Percentiles rank a stretch among this genome's conserved stretches.
Conservation (phyloP, 257 asterid genomes). For the Cinchona pubescens region DNA sequence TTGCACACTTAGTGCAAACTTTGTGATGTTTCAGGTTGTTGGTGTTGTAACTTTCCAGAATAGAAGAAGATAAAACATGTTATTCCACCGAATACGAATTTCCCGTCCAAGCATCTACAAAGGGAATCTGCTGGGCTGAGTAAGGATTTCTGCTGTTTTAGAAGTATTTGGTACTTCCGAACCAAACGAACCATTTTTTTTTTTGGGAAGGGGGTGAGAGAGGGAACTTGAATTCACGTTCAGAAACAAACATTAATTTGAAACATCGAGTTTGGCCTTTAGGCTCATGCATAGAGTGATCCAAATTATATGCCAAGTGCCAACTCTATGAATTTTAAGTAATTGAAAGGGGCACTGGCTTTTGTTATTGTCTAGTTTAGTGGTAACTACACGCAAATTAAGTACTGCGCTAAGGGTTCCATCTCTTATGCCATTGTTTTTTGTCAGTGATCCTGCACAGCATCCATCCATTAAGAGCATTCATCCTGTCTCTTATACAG, state of each 20-base stretch:
- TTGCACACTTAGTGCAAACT: background rate
- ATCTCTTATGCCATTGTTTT: background rate
- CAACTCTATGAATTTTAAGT: background rate
- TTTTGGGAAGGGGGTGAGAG: too few relatives aligned
- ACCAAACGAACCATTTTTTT: too few relatives aligned
- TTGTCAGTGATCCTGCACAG: slow-evolving; percentile 63
- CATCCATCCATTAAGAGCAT: slow-evolving; percentile 66
- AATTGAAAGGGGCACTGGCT: background rate
- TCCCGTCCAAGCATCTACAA: slow-evolving; percentile 63
- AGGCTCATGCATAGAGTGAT: background rate
- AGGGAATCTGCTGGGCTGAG: slow-evolving; percentile 99
- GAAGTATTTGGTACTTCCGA: too few relatives aligned
- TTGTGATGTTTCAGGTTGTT: slow-evolving; percentile 56
- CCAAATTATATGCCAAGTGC: background rate
- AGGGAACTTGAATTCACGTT: too few relatives aligned
- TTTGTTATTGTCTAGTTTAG: background rate
- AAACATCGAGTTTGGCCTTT: background rate
- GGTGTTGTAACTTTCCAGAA: slow-evolving; percentile 98
- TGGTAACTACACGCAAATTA: too few relatives aligned
- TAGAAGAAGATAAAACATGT: slow-evolving; percentile 78
- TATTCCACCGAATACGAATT: slow-evolving; percentile 68
- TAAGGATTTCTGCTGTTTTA: slow-evolving; percentile 33
- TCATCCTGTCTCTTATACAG: slow-evolving; percentile 71
- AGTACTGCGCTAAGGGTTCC: background rate
- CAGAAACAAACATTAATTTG: background rate